Evolutionary conservation across 139 green algal species (phyloP).

Genomic region (Auxenochlorella protothecoides): DNA sequence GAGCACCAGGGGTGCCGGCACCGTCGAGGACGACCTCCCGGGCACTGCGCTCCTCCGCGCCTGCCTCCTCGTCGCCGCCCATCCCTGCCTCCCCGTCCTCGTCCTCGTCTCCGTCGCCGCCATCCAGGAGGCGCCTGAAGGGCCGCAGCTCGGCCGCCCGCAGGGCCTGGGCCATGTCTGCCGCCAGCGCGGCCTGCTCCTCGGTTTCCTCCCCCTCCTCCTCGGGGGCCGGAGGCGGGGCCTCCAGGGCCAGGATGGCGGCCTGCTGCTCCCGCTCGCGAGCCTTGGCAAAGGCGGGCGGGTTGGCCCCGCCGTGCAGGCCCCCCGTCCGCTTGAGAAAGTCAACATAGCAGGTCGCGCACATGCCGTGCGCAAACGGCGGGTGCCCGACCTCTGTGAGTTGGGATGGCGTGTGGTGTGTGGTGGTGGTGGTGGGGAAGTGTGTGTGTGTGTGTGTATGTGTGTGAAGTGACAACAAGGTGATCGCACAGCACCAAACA

Average conservation of each 20-base stretch:
- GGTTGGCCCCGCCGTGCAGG: slow-evolving; percentile 36
- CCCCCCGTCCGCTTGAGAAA: slow-evolving; percentile 47
- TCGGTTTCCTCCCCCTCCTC: slow-evolving; percentile 10
- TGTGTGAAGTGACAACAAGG: too few species aligned
- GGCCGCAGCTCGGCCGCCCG: slow-evolving; percentile 6
- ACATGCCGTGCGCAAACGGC: slow-evolving; percentile 55
- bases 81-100: background rate
- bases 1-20: too few species aligned
- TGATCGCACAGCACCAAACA: too few species aligned
- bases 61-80: background rate
- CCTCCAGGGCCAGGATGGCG: slow-evolving; percentile 7
- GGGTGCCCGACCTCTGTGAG: slow-evolving; percentile 7
- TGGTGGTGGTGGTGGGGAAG: too few species aligned
- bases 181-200: slow-evolving; percentile 16
- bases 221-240: background rate
- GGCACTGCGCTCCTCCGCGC: too few species aligned
- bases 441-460: too few species aligned
- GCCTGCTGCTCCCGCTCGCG: slow-evolving; percentile 4
- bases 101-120: background rate
- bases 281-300: slow-evolving; percentile 40
- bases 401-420: too few species aligned
- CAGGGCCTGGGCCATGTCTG: background rate
- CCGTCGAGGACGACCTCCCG: too few species aligned
- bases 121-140: slow-evolving; percentile 5
- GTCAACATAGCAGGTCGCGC: slow-evolving; percentile 40